Conservation (phyloP, 257 asterid genomes). For the Solanum sejunctum region DNA sequence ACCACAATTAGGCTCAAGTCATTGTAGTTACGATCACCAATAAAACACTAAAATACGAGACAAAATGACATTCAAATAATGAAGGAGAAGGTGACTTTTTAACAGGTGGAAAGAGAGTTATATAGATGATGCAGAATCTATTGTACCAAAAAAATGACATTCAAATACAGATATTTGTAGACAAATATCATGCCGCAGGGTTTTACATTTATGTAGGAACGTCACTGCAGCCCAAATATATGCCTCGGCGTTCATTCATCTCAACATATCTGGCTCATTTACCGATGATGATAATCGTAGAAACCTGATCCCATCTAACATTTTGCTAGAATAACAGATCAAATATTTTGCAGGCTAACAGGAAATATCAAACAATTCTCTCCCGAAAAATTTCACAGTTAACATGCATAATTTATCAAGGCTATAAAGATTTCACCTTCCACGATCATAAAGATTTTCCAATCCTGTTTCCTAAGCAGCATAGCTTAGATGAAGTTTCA, state of each 20-base stretch:
- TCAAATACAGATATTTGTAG: no score
- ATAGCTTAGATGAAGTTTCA: neutral
- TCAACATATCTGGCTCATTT: neutral
- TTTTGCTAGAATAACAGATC: neutral
- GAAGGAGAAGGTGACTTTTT: no score
- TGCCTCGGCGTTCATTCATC: neutral
- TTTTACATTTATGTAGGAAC: neutral
- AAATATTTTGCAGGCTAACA: neutral
- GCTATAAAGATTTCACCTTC: neutral
- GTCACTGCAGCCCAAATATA: neutral
- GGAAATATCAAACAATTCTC: neutral
- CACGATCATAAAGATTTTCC: neutral
- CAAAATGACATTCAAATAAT: no score
- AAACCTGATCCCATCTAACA: neutral
- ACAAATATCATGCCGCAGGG: neutral
- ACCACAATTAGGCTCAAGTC: no score
- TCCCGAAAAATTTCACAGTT: neutral
- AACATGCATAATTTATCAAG: neutral
- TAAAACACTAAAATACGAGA: no score
- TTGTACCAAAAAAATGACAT: no score
- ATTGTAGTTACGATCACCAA: no score
- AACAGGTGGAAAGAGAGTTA: no score
- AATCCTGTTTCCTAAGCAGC: no score
- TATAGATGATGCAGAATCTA: no score
- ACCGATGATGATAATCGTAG: no score